Conservation (phyloP, 768 basidiomycete species). For the Tubosaeta brunneosetosa region DNA sequence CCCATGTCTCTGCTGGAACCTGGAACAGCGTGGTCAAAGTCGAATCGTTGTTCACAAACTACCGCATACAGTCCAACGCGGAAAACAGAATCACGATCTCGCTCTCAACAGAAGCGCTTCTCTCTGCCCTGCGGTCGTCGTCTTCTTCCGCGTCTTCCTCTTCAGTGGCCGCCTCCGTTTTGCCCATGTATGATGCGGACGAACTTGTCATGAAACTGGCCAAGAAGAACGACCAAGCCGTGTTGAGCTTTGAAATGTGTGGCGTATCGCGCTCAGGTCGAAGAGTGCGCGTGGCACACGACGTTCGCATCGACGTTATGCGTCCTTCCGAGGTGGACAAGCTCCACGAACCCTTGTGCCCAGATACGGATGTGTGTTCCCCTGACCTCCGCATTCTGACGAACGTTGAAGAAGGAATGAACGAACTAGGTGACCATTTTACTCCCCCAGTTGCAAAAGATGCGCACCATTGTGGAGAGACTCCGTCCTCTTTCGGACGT, state of each 20-base stretch:
- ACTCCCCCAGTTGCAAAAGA: conserved; percentile 66
- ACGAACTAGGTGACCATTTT: conserved; percentile 64
- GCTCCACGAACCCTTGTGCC: conserved; percentile 78
- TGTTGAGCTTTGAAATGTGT: conserved; percentile 72
- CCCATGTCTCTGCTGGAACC: conserved; percentile 5
- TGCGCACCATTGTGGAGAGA: conserved; percentile 77
- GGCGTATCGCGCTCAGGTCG: conserved; percentile 61
- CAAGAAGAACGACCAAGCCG: conserved; percentile 78
- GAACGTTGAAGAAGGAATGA: conserved; percentile 1
- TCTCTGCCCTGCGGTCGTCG: conserved; percentile 67
- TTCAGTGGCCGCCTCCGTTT: conserved; percentile 23
- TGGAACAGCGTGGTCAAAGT: conserved; percentile 55
- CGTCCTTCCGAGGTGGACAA: conserved; percentile 66
- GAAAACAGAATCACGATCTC: conserved; percentile 74
- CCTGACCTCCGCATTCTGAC: neutral
- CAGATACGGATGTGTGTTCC: conserved; percentile 71
- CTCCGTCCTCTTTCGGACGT: conserved; percentile 66
- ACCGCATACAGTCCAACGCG: conserved; percentile 85
- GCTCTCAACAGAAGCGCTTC: conserved; percentile 69
- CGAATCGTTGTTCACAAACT: conserved; percentile 63
- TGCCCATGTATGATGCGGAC: conserved; percentile 45
- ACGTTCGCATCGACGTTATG: conserved; percentile 80
- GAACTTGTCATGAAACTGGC: conserved; percentile 80
- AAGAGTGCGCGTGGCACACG: conserved; percentile 65
- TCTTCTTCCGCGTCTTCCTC: conserved; percentile 45